These are phyloP conservation scores for Fomitopsis schrenkii DNA, from an alignment of 1,284 basidiomycete species.

Conservation along the genomic window DNA sequence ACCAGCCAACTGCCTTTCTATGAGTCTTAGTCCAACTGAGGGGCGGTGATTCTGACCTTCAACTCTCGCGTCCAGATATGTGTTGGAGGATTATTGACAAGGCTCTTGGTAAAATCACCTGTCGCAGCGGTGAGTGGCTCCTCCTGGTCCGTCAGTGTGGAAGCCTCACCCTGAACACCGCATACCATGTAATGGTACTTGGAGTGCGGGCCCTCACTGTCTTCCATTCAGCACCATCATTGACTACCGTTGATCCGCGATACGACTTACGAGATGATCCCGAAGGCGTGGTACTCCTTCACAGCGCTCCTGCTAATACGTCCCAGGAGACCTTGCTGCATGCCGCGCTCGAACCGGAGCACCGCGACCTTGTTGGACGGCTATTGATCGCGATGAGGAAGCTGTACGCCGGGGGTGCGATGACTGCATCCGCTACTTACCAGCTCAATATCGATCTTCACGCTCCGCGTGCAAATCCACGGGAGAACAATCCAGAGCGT, in stretches of 20 bases:
- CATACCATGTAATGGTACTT: conserved; percentile 75
- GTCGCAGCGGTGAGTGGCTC: neutral
- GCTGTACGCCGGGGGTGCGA: neutral
- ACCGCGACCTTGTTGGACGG: conserved; percentile 59
- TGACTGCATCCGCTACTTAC: conserved; percentile 36
- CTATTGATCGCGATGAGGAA: conserved; percentile 22
- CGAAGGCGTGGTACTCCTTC: conserved; percentile 63
- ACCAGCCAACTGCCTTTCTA: conserved; percentile 56
- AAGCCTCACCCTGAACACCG: conserved; percentile 59
- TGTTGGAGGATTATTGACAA: conserved; percentile 64
- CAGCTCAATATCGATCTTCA: conserved; percentile 70
- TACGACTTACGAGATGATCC: conserved; percentile 46
- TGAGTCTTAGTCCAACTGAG: neutral
- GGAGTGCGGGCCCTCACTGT: conserved; percentile 62
- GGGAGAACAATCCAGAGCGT: conserved; percentile 70
- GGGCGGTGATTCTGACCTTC: conserved; percentile 41
- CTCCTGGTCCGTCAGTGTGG: neutral
- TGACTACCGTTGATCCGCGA: conserved; percentile 1
- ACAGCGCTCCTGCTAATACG: conserved; percentile 52
- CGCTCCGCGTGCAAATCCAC: conserved; percentile 72
- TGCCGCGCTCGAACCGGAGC: conserved; percentile 56
- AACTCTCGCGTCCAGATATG: conserved; percentile 70
- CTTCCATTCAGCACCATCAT: conserved; percentile 10
- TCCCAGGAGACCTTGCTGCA: conserved; percentile 59
- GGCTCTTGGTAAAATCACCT: conserved; percentile 70